Evolutionary conservation across 1,139 yeast genomes (phyloP).

Genomic region (Debaryomyces sp.): DNA sequence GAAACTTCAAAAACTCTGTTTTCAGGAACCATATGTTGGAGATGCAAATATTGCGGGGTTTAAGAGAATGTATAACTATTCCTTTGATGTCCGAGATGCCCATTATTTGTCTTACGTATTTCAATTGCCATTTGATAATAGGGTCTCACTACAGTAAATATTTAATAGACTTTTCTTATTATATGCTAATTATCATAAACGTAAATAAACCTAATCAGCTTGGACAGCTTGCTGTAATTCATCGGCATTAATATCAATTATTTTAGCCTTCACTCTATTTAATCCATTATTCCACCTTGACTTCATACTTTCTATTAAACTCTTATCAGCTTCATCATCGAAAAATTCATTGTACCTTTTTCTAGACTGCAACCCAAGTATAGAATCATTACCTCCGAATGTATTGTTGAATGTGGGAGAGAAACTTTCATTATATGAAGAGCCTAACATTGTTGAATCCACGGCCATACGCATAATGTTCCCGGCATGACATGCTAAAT

Average conservation of each 20-base stretch:
- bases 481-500: slow-evolving; percentile 52
- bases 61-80: slow-evolving; percentile 22
- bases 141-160: not conserved
- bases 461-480: slow-evolving; percentile 53
- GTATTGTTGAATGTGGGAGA: slow-evolving; percentile 38
- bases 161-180: not conserved
- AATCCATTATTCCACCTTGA: slow-evolving; percentile 21
- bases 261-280: slow-evolving; percentile 23
- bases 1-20: slow-evolving; percentile 14
- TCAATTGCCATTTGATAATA: not conserved
- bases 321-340: slow-evolving; percentile 34
- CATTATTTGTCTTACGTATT: slow-evolving; percentile 24
- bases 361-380: slow-evolving; percentile 13
- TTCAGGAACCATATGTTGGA: slow-evolving; percentile 13
- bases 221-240: slow-evolving; percentile 33
- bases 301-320: slow-evolving; percentile 33
- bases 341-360: slow-evolving; percentile 20
- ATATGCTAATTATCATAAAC: slow-evolving; percentile 1
- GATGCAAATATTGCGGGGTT: slow-evolving; percentile 10
- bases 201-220: slow-evolving; percentile 2
- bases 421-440: slow-evolving; percentile 36
- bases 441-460: slow-evolving; percentile 51
- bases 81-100: slow-evolving; percentile 31
- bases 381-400: slow-evolving; percentile 34
- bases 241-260: slow-evolving; percentile 40